A percentile compares a stretch with the other conserved stretches of the same genome.
These are phyloP conservation scores for Myotisia sp. DNA, from an alignment of 2,329 filamentous ascomycete species.

Conservation along the genomic window DNA sequence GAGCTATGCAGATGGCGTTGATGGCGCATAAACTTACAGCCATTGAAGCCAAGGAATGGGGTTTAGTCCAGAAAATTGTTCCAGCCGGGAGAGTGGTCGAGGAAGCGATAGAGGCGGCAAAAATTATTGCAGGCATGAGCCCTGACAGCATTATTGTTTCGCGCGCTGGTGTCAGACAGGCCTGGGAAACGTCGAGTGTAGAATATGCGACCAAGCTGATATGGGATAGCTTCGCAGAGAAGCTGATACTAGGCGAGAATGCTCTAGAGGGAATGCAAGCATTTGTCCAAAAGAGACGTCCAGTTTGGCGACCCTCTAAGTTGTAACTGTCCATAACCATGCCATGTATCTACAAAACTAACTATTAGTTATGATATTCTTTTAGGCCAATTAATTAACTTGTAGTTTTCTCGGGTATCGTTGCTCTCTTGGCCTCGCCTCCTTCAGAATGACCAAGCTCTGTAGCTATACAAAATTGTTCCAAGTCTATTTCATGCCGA, in stretches of 20 bases:
- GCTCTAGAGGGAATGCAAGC: constrained; percentile 72
- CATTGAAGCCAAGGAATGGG: constrained; percentile 46
- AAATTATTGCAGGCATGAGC: constrained; percentile 46
- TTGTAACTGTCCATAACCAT: constrained; percentile 22
- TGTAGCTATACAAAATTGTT: too few species aligned
- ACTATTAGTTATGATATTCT: too few species aligned
- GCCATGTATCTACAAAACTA: not conserved
- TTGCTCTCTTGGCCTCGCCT: too few species aligned
- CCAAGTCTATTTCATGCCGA: too few species aligned
- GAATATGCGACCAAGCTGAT: constrained; percentile 59
- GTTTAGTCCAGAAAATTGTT: constrained; percentile 52
- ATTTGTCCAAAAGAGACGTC: constrained; percentile 75
- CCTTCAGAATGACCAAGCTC: too few species aligned
- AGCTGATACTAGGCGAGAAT: constrained; percentile 71
- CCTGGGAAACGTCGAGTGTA: constrained; percentile 53
- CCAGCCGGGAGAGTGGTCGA: constrained; percentile 53
- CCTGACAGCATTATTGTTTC: constrained; percentile 60
- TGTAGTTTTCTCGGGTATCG: too few species aligned
- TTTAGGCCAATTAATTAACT: too few species aligned
- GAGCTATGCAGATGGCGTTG: constrained; percentile 58
- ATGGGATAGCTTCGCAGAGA: constrained; percentile 75
- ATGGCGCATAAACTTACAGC: constrained; percentile 48
- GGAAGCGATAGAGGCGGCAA: constrained; percentile 51
- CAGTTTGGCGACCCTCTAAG: constrained; percentile 66
- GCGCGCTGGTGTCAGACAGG: constrained; percentile 52